Evolutionary conservation across 176 grass and related monocot species (phyloP).

Genomic region (Avena insularis): DNA sequence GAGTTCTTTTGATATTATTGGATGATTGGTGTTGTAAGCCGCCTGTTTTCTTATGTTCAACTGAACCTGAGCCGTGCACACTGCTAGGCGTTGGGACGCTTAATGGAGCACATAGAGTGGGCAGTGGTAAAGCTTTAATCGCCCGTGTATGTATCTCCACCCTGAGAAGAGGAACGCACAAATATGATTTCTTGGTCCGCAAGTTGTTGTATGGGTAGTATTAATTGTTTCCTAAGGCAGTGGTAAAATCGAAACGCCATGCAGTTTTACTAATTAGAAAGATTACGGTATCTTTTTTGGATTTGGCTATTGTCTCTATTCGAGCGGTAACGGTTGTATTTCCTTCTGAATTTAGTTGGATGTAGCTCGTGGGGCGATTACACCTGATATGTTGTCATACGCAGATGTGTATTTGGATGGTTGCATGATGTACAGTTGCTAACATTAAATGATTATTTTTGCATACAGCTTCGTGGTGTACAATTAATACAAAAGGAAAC

Average conservation of each 20-base stretch:
- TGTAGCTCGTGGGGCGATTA: background rate
- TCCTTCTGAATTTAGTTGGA: slow-evolving; percentile 5
- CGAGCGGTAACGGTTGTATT: background rate
- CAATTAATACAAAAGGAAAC: background rate
- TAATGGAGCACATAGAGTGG: background rate
- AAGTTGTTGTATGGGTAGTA: background rate
- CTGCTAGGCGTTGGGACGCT: background rate
- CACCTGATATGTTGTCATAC: background rate
- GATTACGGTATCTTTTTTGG: background rate
- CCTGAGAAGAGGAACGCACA: background rate
- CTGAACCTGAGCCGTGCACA: background rate
- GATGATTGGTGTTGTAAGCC: background rate
- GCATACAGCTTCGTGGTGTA: background rate
- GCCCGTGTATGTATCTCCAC: background rate
- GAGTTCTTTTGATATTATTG: background rate
- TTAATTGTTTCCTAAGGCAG: background rate
- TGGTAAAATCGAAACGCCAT: background rate
- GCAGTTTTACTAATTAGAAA: background rate
- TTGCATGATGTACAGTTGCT: background rate
- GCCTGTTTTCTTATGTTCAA: background rate
- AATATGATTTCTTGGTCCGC: slow-evolving; percentile 8
- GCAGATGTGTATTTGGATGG: background rate
- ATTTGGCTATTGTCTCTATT: background rate
- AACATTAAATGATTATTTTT: background rate
- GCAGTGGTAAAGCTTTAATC: background rate